Percentiles rank a stretch among this genome's conserved stretches.
Evolutionary conservation across 352 stramenopile species (phyloP).

Genomic region (Thalassiosira mediterranea): DNA sequence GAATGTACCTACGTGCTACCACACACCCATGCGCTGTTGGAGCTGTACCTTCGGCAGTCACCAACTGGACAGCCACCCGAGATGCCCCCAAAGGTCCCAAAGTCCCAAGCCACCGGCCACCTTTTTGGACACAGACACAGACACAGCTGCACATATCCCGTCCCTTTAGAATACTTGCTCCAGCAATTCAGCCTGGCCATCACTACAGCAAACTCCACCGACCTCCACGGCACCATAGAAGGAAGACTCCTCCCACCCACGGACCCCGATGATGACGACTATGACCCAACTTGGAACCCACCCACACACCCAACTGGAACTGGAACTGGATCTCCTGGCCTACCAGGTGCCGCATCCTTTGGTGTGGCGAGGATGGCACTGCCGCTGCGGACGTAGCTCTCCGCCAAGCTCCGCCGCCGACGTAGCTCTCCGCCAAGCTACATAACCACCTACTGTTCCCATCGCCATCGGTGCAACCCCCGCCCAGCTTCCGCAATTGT

Average conservation of each 20-base stretch:
- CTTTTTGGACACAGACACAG: slow-evolving; percentile 20
- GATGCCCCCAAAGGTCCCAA: background rate
- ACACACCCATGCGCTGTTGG: background rate
- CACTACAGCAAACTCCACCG: slow-evolving; percentile 7
- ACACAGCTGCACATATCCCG: slow-evolving; percentile 10
- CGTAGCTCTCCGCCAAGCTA: too few species aligned
- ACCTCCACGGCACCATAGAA: slow-evolving; percentile 10
- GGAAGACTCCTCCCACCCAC: background rate
- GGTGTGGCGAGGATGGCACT: too few species aligned
- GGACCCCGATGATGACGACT: background rate
- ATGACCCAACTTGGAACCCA: too few species aligned
- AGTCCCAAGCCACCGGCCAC: background rate
- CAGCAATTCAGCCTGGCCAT: slow-evolving; percentile 11
- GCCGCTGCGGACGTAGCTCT: too few species aligned
- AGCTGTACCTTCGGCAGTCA: background rate
- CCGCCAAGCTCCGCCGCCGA: too few species aligned
- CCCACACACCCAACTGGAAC: too few species aligned
- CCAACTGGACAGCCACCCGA: background rate
- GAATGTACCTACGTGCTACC: slow-evolving; percentile 6
- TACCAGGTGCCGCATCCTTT: too few species aligned
- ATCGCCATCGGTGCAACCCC: too few species aligned
- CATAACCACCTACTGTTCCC: too few species aligned
- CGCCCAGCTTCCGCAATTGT: too few species aligned
- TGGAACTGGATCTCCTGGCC: too few species aligned
- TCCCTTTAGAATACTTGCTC: background rate